Percentiles rank a stretch among this genome's conserved stretches.
These are phyloP conservation scores for Aspergillus leporis DNA, from an alignment of 495 filamentous ascomycete species.

Conservation along the genomic window DNA sequence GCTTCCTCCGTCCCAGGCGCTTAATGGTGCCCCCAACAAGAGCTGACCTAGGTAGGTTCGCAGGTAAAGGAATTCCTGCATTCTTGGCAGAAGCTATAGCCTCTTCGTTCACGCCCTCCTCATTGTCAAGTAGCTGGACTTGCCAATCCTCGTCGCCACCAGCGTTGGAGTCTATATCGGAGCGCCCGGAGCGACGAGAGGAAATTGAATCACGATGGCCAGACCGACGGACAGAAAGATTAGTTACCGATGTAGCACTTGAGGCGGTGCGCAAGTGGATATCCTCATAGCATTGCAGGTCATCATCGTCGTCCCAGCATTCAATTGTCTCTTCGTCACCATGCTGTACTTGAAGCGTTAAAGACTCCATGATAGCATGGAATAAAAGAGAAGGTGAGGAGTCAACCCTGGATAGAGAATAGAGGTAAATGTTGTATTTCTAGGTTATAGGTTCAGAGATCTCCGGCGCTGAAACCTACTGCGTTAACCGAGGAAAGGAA, in stretches of 20 bases:
- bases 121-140: constrained; percentile 72
- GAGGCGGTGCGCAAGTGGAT: constrained; percentile 66
- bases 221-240: constrained; percentile 50
- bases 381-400: neutral
- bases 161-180: constrained; percentile 72
- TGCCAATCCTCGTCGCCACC: constrained; percentile 83
- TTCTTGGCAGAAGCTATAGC: constrained; percentile 83
- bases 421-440: neutral
- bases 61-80: constrained; percentile 89
- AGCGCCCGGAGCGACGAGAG: constrained; percentile 73
- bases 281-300: constrained; percentile 73
- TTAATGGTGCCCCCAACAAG: constrained; percentile 94
- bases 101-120: constrained; percentile 75
- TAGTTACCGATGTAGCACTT: constrained; percentile 54
- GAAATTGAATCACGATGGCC: constrained; percentile 73
- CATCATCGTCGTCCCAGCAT: constrained; percentile 86
- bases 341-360: constrained; percentile 55
- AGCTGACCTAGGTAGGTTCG: constrained; percentile 89
- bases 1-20: constrained; percentile 78
- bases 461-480: constrained; percentile 23
- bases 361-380: constrained; percentile 51
- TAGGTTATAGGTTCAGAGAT: constrained; percentile 26
- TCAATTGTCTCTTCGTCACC: constrained; percentile 65
- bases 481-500: constrained; percentile 20
- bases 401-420: neutral